Percentiles rank a stretch among this genome's conserved stretches.
These are phyloP conservation scores for Daldinia vernicosa DNA, from an alignment of 495 filamentous ascomycete genomes.

Conservation along the genomic window DNA sequence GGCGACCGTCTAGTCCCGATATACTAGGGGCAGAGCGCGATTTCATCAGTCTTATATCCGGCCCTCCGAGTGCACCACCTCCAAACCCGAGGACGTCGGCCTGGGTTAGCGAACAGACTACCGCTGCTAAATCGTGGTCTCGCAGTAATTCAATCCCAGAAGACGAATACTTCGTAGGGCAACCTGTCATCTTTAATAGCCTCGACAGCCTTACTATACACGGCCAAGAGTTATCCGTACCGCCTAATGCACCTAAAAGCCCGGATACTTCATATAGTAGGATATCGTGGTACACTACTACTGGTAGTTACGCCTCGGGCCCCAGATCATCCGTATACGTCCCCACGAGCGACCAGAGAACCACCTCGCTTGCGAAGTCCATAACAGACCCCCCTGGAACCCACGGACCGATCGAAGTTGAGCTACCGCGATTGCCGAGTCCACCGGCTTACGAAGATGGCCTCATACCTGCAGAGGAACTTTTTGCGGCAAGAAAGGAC, in stretches of 20 bases:
- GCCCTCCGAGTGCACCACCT: constrained; percentile 8
- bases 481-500: constrained; percentile 14
- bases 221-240: constrained; percentile 18
- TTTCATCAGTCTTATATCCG: constrained; percentile 34
- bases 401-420: constrained; percentile 2
- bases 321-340: constrained; percentile 30
- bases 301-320: constrained; percentile 32
- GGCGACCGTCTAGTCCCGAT: constrained; percentile 39
- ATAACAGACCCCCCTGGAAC: neutral
- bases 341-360: constrained; percentile 42
- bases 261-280: constrained; percentile 29
- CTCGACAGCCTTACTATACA: constrained; percentile 33
- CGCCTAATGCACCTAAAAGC: constrained; percentile 17
- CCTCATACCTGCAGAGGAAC: constrained; percentile 33
- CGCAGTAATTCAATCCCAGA: constrained; percentile 34
- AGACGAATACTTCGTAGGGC: constrained; percentile 27
- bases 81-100: constrained; percentile 34
- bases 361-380: constrained; percentile 32
- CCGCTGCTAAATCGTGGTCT: constrained; percentile 33
- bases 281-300: constrained; percentile 38
- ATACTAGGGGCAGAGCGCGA: constrained; percentile 41
- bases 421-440: constrained; percentile 14
- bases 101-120: constrained; percentile 42
- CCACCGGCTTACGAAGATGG: constrained; percentile 31
- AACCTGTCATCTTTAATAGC: constrained; percentile 33